Evolutionary conservation across 179 eudicot species (phyloP).

Genomic region (Silene vulgaris): DNA sequence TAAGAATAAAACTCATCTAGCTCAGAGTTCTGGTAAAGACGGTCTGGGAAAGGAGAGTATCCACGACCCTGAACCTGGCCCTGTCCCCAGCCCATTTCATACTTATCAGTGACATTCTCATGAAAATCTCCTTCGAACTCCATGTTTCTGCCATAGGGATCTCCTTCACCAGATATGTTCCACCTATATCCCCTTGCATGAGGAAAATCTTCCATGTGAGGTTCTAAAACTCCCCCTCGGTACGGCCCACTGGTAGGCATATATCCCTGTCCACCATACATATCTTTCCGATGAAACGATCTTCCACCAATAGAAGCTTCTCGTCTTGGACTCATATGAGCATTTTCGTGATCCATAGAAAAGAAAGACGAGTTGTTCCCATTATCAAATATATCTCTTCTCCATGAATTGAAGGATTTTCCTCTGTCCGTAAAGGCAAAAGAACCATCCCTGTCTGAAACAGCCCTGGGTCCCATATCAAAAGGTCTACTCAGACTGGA

Average conservation of each 20-base stretch:
- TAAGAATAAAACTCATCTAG: slow-evolving; percentile 57
- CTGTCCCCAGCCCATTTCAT: slow-evolving; percentile 63
- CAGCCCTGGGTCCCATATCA: slow-evolving; percentile 46
- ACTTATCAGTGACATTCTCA: slow-evolving; percentile 46
- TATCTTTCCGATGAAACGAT: slow-evolving; percentile 52
- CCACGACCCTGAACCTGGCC: slow-evolving; percentile 49
- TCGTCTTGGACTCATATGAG: slow-evolving; percentile 48
- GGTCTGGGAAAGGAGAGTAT: slow-evolving; percentile 49
- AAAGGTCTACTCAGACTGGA: slow-evolving; percentile 46
- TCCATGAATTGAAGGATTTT: slow-evolving; percentile 61
- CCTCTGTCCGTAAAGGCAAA: slow-evolving; percentile 56
- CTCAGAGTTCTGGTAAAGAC: slow-evolving; percentile 54
- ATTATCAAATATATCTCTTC: slow-evolving; percentile 59
- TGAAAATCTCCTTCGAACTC: slow-evolving; percentile 57
- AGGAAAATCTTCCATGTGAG: slow-evolving; percentile 49
- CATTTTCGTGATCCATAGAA: slow-evolving; percentile 52
- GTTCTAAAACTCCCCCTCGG: slow-evolving; percentile 49
- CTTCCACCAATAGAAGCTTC: slow-evolving; percentile 58
- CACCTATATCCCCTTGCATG: slow-evolving; percentile 57
- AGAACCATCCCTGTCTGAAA: slow-evolving; percentile 46
- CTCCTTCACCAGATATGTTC: slow-evolving; percentile 52
- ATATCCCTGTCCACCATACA: slow-evolving; percentile 53
- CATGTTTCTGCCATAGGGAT: slow-evolving; percentile 40
- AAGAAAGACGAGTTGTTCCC: slow-evolving; percentile 49
- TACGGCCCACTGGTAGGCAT: slow-evolving; percentile 46